phyloP scores from a whole-genome alignment of 306 rosid species.

The Cucurbita ficifolia region DNA sequence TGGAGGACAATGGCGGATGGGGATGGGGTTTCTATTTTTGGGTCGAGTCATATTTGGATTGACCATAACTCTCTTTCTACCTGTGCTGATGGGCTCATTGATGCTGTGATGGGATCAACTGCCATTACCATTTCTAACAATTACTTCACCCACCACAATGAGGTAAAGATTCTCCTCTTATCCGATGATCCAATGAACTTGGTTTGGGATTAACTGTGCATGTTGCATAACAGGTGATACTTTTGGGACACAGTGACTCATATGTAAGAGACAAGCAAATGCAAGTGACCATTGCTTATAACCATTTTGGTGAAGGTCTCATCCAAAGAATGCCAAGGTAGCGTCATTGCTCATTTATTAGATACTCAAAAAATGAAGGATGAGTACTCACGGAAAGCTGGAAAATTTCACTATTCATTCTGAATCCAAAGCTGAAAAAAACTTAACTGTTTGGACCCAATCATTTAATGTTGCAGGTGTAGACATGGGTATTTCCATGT shows the following conservation, averaged over 20 bases:
- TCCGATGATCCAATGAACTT: background rate
- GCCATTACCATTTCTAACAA: slow-evolving; percentile 85
- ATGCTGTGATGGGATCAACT: slow-evolving; percentile 86
- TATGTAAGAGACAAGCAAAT: slow-evolving; percentile 71
- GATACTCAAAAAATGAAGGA: slow-evolving; percentile 16
- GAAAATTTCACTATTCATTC: background rate
- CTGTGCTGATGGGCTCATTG: slow-evolving; percentile 86
- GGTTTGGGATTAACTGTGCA: background rate
- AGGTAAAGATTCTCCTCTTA: slow-evolving; percentile 26
- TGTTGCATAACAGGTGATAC: slow-evolving; percentile 29
- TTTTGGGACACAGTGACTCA: slow-evolving; percentile 88
- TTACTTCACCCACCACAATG: slow-evolving; percentile 84
- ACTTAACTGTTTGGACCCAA: background rate
- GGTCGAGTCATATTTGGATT: slow-evolving; percentile 76
- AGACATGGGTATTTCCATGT: slow-evolving; percentile 97
- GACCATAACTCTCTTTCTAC: slow-evolving; percentile 79
- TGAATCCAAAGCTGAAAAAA: background rate
- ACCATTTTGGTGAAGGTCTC: slow-evolving; percentile 96
- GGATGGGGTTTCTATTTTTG: slow-evolving; percentile 70
- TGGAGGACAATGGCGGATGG: slow-evolving; percentile 98
- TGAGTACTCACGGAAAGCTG: no score
- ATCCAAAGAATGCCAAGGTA: slow-evolving; percentile 99
- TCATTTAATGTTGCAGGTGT: slow-evolving; percentile 47
- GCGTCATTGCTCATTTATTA: no score
- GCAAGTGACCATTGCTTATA: slow-evolving; percentile 98